Base-by-base conservation (phyloP, 192 early-diverging fungal genomes). In the Gonapodya prolifera region DNA sequence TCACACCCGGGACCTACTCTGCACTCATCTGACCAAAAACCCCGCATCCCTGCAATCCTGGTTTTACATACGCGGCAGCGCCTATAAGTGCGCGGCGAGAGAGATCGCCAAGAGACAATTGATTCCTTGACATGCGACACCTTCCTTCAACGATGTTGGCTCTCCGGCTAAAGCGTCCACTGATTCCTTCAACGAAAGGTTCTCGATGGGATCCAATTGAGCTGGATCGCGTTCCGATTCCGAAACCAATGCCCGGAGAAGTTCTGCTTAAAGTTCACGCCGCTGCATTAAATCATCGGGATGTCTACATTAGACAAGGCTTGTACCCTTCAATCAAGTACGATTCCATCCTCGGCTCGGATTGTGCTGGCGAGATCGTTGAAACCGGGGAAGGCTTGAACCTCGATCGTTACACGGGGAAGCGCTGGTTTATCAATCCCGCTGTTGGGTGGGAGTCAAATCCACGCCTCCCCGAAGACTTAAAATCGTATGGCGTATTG, bases 401-500 rank as follows among this genome's bases (percentile, higher is more conserved):
- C n/a, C n/a, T n/a, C n/a, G n/a, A n/a, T n/a, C n/a, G n/a, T n/a
- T n/a, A n/a, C n/a, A n/a, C n/a, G n/a, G 87, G 87, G 1, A 80
- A 80, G 35, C 76, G 79, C 2, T 84, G 86, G 30, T 76, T 90
- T 0, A 78, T 90, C 74, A 87, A 83, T 79, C 86, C 89, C 17
- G 80, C 83, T 28, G 33, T 83, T 1, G 87, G 87, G 18, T 92
- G 90, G 90, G 77, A 78, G 16, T 78, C 75, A 16, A 85, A 91
- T 70, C 82, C 82, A 31, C 74, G 80, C 35, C 83, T 79, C 1
- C 90, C 91, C 1, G 90, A 92, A 82, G 80, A 83, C 13, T 36
- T 70, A 0, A 23, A 78, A 17, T 74, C 80, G 34, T 80, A 78
- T 76, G 78, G 78, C 32, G 76, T 84, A 32, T 78, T 86, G 30